Evolutionary conservation across 2,329 filamentous ascomycete species (phyloP).

Genomic region (Apiospora rasikravindrae): DNA sequence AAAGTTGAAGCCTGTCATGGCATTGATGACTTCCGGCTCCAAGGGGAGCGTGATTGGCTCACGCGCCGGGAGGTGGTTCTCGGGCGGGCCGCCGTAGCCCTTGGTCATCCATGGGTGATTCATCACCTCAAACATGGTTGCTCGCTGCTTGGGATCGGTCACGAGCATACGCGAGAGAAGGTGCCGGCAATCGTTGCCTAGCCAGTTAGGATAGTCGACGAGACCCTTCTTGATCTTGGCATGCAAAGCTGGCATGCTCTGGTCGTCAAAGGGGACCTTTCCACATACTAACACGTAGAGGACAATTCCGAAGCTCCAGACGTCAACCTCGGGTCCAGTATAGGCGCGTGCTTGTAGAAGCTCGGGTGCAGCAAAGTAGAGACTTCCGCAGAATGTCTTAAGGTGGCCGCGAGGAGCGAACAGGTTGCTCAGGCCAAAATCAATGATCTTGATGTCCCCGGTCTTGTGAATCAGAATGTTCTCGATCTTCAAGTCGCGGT

Average conservation of each 20-base stretch:
- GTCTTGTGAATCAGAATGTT: conserved; percentile 99
- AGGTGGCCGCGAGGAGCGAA: conserved; percentile 85
- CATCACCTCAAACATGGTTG: conserved; percentile 90
- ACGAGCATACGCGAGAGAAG: conserved; percentile 95
- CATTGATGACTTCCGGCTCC: conserved; percentile 81
- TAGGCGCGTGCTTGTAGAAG: conserved; percentile 92
- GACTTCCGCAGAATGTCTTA: conserved; percentile 96
- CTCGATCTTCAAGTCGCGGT: conserved; percentile 97
- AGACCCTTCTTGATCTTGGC: conserved; percentile 98
- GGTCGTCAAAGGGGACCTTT: conserved; percentile 98
- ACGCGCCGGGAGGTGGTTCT: conserved; percentile 84
- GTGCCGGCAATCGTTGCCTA: conserved; percentile 90
- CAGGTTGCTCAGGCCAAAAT: conserved; percentile 96
- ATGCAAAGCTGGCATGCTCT: conserved; percentile 97
- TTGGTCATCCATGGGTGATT: conserved; percentile 96
- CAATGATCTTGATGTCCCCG: conserved; percentile 98
- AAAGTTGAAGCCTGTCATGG: conserved; percentile 99
- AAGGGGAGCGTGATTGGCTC: conserved; percentile 87
- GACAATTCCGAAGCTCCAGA: conserved; percentile 99
- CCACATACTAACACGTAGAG: conserved; percentile 96
- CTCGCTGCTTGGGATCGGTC: conserved; percentile 86
- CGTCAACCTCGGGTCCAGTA: conserved; percentile 93
- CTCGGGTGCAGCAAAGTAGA: conserved; percentile 97
- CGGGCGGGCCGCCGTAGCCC: conserved; percentile 83
- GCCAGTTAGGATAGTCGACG: conserved; percentile 94